A percentile compares a stretch with the other conserved stretches of the same genome.
phyloP scores from a whole-genome alignment of 78 protist genomes.

The Pigoraptor vietnamica region DNA sequence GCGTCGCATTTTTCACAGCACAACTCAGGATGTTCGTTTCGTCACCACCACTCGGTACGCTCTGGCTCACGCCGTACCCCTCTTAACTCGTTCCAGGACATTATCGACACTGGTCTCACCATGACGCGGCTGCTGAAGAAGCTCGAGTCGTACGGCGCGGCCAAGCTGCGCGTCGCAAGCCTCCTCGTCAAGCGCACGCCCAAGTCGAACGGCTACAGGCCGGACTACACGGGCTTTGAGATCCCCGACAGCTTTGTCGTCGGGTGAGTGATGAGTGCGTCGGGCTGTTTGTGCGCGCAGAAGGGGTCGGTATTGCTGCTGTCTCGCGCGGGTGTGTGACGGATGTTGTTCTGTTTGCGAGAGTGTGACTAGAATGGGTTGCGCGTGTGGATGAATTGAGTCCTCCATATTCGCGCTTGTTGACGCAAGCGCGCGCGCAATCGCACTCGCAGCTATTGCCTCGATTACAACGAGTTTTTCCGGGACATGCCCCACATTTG shows the following conservation, averaged over 20 bases:
- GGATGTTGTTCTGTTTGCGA: too few species aligned
- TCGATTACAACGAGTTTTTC: background rate
- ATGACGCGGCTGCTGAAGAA: background rate
- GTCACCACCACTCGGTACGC: too few species aligned
- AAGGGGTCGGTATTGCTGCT: too few species aligned
- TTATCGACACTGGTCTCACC: background rate
- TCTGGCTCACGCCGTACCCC: too few species aligned
- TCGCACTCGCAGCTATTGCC: background rate
- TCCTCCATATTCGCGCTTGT: too few species aligned
- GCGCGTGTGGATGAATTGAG: too few species aligned
- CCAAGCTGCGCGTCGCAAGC: background rate
- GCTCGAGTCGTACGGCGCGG: background rate
- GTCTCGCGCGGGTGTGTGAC: too few species aligned
- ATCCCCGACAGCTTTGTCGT: background rate
- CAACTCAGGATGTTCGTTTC: too few species aligned
- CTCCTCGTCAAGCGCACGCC: constrained; percentile 5
- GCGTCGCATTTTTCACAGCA: too few species aligned
- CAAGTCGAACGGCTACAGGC: background rate
- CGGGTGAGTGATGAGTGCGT: background rate
- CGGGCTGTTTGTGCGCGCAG: too few species aligned
- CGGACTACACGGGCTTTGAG: background rate
- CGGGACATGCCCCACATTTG: background rate
- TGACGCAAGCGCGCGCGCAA: too few species aligned
- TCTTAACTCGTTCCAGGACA: background rate
- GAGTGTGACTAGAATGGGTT: too few species aligned